These are phyloP conservation scores for Diplocarpon mali DNA, from an alignment of 2,329 filamentous ascomycete species.

Conservation along the genomic window DNA sequence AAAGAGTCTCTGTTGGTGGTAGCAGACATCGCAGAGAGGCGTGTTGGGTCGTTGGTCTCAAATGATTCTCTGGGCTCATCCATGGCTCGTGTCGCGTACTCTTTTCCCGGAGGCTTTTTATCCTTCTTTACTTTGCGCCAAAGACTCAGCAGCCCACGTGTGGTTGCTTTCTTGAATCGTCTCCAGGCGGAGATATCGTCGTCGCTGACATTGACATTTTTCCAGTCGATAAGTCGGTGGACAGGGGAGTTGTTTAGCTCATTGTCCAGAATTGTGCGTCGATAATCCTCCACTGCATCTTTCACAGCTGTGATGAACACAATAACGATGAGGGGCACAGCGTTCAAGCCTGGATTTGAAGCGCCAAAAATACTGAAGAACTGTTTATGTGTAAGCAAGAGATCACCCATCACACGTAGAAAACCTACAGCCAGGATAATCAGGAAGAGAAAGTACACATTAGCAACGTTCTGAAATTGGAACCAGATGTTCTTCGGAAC, in stretches of 20 bases:
- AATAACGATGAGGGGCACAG: conserved; percentile 89
- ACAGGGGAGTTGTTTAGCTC: conserved; percentile 94
- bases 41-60: conserved; percentile 24
- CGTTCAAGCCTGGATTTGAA: conserved; percentile 77
- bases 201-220: conserved; percentile 85
- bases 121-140: conserved; percentile 41
- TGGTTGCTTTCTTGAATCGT: conserved; percentile 78
- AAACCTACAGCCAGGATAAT: conserved; percentile 83
- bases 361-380: conserved; percentile 95
- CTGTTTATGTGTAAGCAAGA: conserved; percentile 37
- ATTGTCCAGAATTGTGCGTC: conserved; percentile 80
- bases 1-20: conserved; percentile 36
- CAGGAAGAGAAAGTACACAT: conserved; percentile 94
- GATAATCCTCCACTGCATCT: conserved; percentile 91
- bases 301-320: conserved; percentile 81
- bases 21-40: conserved; percentile 19
- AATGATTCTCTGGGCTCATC: conserved; percentile 38
- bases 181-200: conserved; percentile 83
- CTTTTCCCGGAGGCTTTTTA: conserved; percentile 31
- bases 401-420: not conserved
- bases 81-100: conserved; percentile 15
- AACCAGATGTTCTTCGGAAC: conserved; percentile 94
- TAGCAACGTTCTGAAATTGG: conserved; percentile 97
- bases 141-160: conserved; percentile 13
- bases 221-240: conserved; percentile 77